Percentiles rank a stretch among this genome's conserved stretches.
These are phyloP conservation scores for Heritiera fomes DNA, from an alignment of 345 rosid species.

Conservation along the genomic window DNA sequence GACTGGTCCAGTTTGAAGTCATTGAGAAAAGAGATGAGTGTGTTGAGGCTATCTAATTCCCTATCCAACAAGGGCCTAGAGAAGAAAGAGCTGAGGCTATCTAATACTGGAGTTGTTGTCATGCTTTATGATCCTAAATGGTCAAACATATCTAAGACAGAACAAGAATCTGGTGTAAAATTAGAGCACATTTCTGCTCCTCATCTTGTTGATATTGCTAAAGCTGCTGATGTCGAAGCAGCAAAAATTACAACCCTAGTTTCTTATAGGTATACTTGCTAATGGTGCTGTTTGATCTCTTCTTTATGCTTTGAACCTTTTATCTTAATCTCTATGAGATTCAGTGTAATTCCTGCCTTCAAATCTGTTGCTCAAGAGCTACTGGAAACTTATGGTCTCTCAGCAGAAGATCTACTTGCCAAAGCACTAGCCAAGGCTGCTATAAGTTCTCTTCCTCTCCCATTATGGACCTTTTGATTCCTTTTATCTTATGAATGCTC, in stretches of 20 bases:
- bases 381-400: conserved; percentile 61
- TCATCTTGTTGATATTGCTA: conserved; percentile 74
- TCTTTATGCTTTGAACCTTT: background rate
- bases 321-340: conserved; percentile 2
- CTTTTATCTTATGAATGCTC: background rate
- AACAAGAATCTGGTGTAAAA: conserved; percentile 80
- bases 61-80: too few relatives aligned
- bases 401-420: conserved; percentile 80
- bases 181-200: conserved; percentile 86
- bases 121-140: conserved; percentile 87
- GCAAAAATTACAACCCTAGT: conserved; percentile 69
- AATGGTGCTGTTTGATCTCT: background rate
- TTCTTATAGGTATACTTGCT: conserved; percentile 67
- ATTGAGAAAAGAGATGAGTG: too few relatives aligned
- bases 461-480: too few relatives aligned
- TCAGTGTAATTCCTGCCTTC: conserved; percentile 92
- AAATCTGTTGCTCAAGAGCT: conserved; percentile 74
- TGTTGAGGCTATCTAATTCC: too few relatives aligned
- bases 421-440: conserved; percentile 90
- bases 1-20: too few relatives aligned
- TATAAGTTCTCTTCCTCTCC: conserved; percentile 39
- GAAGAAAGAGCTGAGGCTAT: too few relatives aligned
- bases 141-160: conserved; percentile 67
- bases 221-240: conserved; percentile 71
- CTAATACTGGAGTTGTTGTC: conserved; percentile 60